Base-by-base conservation (phyloP, 2,329 filamentous ascomycete species). In the Pseudogymnoascus sp. region DNA sequence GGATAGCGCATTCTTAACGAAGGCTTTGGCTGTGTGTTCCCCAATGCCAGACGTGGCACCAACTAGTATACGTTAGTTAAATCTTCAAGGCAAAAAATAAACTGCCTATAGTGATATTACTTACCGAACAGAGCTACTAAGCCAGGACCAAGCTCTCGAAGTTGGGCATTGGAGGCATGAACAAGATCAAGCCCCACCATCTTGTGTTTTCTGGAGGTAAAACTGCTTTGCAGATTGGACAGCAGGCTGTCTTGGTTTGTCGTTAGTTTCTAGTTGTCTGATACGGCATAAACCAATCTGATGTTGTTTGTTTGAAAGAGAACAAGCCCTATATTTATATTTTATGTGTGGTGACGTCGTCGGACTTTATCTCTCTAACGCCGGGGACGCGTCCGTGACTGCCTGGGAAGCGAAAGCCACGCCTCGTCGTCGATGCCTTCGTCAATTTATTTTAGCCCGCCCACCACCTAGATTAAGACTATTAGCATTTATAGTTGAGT, bases 21-120 rank as follows among this genome's bases (percentile, higher is more conserved):
- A 79, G 4, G 76, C 70, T 64, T 77, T 78, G 4, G 83, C 69
- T 0, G 80, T 78, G 45, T 73, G 74, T 68, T 80, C 78, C 48
- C 81, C 81, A 57, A 84, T 79, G 39, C 81, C 81, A 28, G 75
- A 80, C 3, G 81, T 83, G 19, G 74, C 81, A 21, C 82, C 81
- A 60, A 72, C 70, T 72, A 37, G 13, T 41, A 10, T 19, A 48
- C 11, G 16, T 36, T 34, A 54, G 25, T 19, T 60, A 14, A 11
- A 19, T n/a, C 4, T 48, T 4, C 43, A 57, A 21, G 4, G 5
- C 25, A 10, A 54, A 54, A 31, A 16, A n/a, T 16, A n/a, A 11
- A 28, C 14, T 11, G 13, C 48, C 10, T 25, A 28, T 37, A 31
- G 16, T 14, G 34, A 25, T 19, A 34, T 16, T 14, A 63, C 48